Evolutionary conservation across 179 eudicot genomes (phyloP), one percentile per base, ranked within the genome.

Genomic region (Spergularia azorica): DNA sequence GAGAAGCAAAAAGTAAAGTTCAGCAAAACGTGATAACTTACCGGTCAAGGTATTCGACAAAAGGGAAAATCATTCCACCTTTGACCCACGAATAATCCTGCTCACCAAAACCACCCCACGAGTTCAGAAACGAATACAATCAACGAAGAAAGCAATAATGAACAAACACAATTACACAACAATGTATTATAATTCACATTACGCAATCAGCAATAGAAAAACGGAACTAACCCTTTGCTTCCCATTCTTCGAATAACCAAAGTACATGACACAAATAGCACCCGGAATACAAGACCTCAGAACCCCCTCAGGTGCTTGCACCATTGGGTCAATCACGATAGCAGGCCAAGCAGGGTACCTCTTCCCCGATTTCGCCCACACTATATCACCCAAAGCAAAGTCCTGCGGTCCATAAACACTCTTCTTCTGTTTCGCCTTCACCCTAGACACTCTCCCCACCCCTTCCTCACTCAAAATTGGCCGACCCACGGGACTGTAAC

Each of bases 71-170:
- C 98, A 95, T 93, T 76, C 98, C 98, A 17, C 86, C 87, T 86
- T 88, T 95, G 59, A 93, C 90, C 98, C 98, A 95, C 9, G 90
- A 93, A 83, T 95, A 95, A 78, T 95, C 99, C 97, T 95, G 86
- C 75, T 61, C 63, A 79, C 65, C 51, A 66, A 50, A 12, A 81
- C 51, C 9, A 59, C 72, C 63, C 10, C 55, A 73, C 59, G 66
- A 50, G 51, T 39, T 71, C 3, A 62, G 51, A 75, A 36, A 73
- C 13, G 36, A 63, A 48, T 10, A 6, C 67, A 74, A 43, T 18
- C 36, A 4, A 16, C 20, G 21, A 12, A 26, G 17, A 13, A 68
- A 32, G 3, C 51, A 12, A 52, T 13, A 9, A 6, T 62, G 51
- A 18, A 11, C n/a, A 66, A 16, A 10, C 71, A 66, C 14, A 21